Evolutionary conservation across 345 rosid genomes (phyloP).

Genomic region (Hibiscus trionum): DNA sequence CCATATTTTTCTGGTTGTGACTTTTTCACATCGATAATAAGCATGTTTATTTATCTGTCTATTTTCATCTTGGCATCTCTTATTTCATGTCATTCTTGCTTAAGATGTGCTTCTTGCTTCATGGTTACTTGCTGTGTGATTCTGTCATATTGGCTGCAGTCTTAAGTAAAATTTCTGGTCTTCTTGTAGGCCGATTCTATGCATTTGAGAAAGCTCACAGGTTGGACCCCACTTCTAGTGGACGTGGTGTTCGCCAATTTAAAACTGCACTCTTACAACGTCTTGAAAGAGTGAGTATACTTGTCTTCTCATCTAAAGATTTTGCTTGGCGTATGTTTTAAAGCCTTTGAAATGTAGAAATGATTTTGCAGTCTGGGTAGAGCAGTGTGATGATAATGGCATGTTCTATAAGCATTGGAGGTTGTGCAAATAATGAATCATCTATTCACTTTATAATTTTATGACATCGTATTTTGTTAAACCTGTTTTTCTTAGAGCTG

Average conservation of each 20-base stretch:
- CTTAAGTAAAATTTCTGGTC: neutral
- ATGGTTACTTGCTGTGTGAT: neutral
- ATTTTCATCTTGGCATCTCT: neutral
- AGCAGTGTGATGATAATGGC: neutral
- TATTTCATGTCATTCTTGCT: constrained; percentile 4
- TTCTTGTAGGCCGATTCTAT: constrained; percentile 77
- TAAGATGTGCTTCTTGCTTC: neutral
- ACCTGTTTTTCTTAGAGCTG: neutral
- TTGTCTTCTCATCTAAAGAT: neutral
- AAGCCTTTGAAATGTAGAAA: neutral
- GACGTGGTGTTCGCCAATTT: constrained; percentile 98
- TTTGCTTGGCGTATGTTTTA: neutral
- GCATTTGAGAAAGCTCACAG: constrained; percentile 97
- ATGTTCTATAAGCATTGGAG: neutral
- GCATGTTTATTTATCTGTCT: neutral
- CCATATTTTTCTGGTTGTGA: neutral
- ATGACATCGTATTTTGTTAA: neutral
- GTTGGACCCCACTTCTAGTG: constrained; percentile 94
- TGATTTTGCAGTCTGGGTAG: neutral
- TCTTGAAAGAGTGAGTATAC: constrained; percentile 68
- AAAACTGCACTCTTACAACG: constrained; percentile 99
- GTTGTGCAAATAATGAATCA: neutral
- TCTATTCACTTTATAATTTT: neutral
- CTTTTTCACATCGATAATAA: neutral
- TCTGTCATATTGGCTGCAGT: neutral